Percentiles rank a stretch among this genome's conserved stretches.
These are phyloP conservation scores for Sphaerulina vaccinii DNA, from an alignment of 2,329 filamentous ascomycete species.

Conservation along the genomic window DNA sequence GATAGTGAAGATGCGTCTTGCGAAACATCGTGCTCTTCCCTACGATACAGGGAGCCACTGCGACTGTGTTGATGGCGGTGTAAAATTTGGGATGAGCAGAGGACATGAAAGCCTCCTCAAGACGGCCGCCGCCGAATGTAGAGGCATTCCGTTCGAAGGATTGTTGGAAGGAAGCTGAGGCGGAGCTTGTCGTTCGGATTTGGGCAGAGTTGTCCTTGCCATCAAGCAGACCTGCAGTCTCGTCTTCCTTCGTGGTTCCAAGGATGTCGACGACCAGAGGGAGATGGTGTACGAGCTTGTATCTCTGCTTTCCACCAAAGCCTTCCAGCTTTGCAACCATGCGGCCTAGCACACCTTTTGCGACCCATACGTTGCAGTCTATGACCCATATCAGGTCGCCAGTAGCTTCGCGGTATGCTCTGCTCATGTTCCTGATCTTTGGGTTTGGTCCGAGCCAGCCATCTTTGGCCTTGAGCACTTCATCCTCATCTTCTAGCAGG, in stretches of 20 bases:
- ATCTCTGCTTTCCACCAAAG: constrained; percentile 50
- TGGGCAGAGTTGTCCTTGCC: constrained; percentile 13
- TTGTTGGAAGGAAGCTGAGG: constrained; percentile 26
- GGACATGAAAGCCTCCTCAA: constrained; percentile 94
- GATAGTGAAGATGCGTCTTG: constrained; percentile 78
- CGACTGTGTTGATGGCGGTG: constrained; percentile 89
- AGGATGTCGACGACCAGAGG: constrained; percentile 79
- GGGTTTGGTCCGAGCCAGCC: constrained; percentile 80
- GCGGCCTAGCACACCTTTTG: constrained; percentile 71
- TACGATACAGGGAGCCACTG: constrained; percentile 86
- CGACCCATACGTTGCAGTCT: constrained; percentile 95
- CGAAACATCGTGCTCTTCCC: constrained; percentile 99
- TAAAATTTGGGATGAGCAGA: constrained; percentile 97
- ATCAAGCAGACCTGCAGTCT: constrained; percentile 27
- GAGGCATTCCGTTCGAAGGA: constrained; percentile 26
- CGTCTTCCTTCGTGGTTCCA: constrained; percentile 30
- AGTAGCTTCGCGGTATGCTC: constrained; percentile 83
- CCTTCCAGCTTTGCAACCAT: constrained; percentile 89
- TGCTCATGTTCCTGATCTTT: constrained; percentile 96
- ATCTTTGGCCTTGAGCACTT: constrained; percentile 58
- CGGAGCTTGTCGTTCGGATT: constrained; percentile 28
- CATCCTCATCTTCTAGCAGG: constrained; percentile 79
- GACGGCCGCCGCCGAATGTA: constrained; percentile 66
- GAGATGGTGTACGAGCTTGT: constrained; percentile 94
- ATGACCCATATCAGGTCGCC: constrained; percentile 91